Base-by-base conservation (phyloP, 2,329 filamentous ascomycete genomes). In the Apiospora hydei region DNA sequence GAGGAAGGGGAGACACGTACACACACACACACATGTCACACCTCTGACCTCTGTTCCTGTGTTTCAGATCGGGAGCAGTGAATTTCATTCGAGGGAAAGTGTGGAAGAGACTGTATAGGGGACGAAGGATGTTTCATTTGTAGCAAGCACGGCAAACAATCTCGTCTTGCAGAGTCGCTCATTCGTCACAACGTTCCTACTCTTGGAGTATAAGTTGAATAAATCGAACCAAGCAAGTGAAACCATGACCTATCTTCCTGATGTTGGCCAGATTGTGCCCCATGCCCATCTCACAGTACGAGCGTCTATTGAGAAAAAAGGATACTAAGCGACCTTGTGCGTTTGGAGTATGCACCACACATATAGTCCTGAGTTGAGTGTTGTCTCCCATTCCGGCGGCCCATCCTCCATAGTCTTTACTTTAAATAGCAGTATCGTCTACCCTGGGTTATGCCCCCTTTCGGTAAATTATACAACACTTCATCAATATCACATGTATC, bases 161-260 rank as follows among this genome's bases (percentile, higher is more conserved):
- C n/a, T n/a, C 34, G 34, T 64, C 10, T 64, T 64, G 21, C 57
- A 64, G 34, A 64, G 41, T 38, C 34, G n/a, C 30, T 64, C 57
- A 64, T 64, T 64, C 24, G 34, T 51, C 10, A 13, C n/a, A 26
- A 5, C n/a, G 24, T 26, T 24, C 11, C 11, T 26, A 49, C 46
- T 26, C n/a, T 14, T 24, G 49, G n/a, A 14, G 14, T 41, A 64
- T n/a, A 13, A 41, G 41, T n/a, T n/a, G 30, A n/a, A 64, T n/a
- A n/a, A 41, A 64, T 14, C 13, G 30, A n/a, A 64, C 24, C n/a
- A 64, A 64, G 18, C 34, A n/a, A n/a, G 57, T n/a, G 7, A 41
- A 41, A 41, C 34, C 13, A 11, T 1, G 30, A 4, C 0, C 8
- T 13, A 10, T 41, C 34, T n/a, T 7, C 3, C 16, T 8, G 11